A percentile compares a stretch with the other conserved stretches of the same genome.
Evolutionary conservation across 345 rosid genomes (phyloP).

Genomic region (Citrus mangshanensis): DNA sequence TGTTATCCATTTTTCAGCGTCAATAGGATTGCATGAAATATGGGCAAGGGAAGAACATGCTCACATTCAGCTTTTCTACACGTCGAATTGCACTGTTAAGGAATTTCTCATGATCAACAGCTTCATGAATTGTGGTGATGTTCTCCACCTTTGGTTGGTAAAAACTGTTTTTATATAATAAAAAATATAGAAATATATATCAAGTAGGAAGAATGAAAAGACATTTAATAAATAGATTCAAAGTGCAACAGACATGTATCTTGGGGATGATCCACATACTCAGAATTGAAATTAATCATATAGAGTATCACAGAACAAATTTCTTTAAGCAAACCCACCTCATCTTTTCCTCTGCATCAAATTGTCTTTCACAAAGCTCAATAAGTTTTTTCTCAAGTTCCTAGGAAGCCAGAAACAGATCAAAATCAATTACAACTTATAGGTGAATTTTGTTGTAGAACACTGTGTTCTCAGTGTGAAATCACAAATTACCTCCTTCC

Average conservation of each 20-base stretch:
- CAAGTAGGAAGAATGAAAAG: background rate
- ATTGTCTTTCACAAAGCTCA: conserved; percentile 12
- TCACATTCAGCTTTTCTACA: conserved; percentile 24
- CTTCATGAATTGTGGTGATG: conserved; percentile 16
- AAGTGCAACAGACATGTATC: background rate
- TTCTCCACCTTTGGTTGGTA: conserved; percentile 17
- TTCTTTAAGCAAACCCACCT: conserved; percentile 10
- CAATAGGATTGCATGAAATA: background rate
- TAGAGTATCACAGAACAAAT: background rate
- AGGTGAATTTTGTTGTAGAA: background rate
- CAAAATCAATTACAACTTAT: background rate
- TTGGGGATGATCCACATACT: background rate
- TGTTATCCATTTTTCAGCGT: background rate
- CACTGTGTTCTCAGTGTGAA: background rate
- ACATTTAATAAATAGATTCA: background rate
- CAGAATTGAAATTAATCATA: background rate
- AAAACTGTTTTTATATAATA: conserved; percentile 8
- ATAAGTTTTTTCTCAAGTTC: conserved; percentile 23
- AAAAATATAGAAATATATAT: too few species aligned
- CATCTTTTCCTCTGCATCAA: conserved; percentile 14
- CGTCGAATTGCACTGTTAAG: conserved; percentile 12
- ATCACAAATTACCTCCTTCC: conserved; percentile 27
- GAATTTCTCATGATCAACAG: conserved; percentile 3
- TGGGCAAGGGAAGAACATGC: background rate
- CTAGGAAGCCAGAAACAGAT: conserved; percentile 2